Conservation (phyloP, 2,329 filamentous ascomycete species). For the Colletotrichum karsti region DNA sequence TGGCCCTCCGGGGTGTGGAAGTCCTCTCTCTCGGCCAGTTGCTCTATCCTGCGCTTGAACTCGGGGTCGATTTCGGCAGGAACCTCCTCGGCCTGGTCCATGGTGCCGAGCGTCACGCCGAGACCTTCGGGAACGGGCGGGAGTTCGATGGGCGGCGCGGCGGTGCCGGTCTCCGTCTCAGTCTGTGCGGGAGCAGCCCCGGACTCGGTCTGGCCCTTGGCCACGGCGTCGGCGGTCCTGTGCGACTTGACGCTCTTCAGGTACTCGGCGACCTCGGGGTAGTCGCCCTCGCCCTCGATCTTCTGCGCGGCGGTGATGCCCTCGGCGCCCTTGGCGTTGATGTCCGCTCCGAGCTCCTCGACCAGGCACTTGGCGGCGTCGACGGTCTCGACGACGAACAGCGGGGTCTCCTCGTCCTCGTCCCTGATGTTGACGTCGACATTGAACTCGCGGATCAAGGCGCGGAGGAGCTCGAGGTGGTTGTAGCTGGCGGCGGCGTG, state of each 20-base stretch:
- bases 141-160: slow-evolving; percentile 46
- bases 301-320: slow-evolving; percentile 84
- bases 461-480: slow-evolving; percentile 81
- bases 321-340: slow-evolving; percentile 72
- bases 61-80: slow-evolving; percentile 78
- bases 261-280: slow-evolving; percentile 78
- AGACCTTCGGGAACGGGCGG: slow-evolving; percentile 80
- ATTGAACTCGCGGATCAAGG: slow-evolving; percentile 77
- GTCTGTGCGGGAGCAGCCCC: slow-evolving; percentile 23
- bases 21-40: slow-evolving; percentile 83
- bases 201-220: slow-evolving; percentile 38
- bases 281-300: slow-evolving; percentile 81
- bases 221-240: slow-evolving; percentile 37
- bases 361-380: slow-evolving; percentile 82
- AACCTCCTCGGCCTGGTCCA: slow-evolving; percentile 69
- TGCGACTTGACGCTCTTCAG: slow-evolving; percentile 53
- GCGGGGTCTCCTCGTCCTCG: slow-evolving; percentile 91
- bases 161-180: neutral
- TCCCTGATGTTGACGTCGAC: slow-evolving; percentile 85
- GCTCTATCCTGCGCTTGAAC: slow-evolving; percentile 86
- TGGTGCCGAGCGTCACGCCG: slow-evolving; percentile 78
- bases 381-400: slow-evolving; percentile 88
- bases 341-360: slow-evolving; percentile 81
- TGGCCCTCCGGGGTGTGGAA: slow-evolving; percentile 86
- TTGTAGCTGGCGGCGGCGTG: slow-evolving; percentile 95